Evolutionary conservation across 371 early-diverging fungal genomes (phyloP), one percentile per base, ranked within the genome.

Genomic region (Gilbertella persicaria): DNA sequence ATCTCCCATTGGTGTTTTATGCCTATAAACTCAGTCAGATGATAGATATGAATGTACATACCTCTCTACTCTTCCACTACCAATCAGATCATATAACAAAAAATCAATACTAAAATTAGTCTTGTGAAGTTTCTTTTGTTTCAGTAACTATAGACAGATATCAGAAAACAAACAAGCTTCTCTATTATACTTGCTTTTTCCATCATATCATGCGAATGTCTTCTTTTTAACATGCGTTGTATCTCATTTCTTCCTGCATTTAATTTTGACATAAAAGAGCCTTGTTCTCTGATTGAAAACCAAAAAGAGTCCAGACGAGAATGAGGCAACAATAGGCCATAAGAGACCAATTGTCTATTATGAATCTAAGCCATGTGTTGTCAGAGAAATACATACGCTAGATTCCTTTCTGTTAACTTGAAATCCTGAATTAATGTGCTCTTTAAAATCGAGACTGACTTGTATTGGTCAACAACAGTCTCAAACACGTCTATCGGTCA

Each of bases 51-150:
- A 2, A 12, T 3, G 8, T 5, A 10, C 33, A 5, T 58, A 64
- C 64, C 41, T 64, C 33, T 64, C 64, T 17, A 58, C 59, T 42
- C 64, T 40, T 8, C 64, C 64, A 47, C 64, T 64, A 14, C 64
- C 64, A 35, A 64, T 37, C 13, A 64, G 37, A 51, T 64, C 64
- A 55, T 64, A 59, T 25, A 64, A 20, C 28, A 64, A n/a, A 20
- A 58, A 64, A 12, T 59, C 64, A 16, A 53, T 21, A 38, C 41
- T 44, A 36, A 64, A 50, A 17, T 2, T 33, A 14, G 59, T 53
- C 20, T 64, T 64, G n/a, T 38, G 40, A 8, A 64, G 26, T 13
- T 38, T 54, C 36, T 64, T 64, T 43, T 45, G 38, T 44, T 55
- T 53, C 13, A 64, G 41, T 26, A 64, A 41, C 64, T 64, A 50